Conservation (phyloP, 2,329 filamentous ascomycete genomes). For the Talaromyces amestolkiae region DNA sequence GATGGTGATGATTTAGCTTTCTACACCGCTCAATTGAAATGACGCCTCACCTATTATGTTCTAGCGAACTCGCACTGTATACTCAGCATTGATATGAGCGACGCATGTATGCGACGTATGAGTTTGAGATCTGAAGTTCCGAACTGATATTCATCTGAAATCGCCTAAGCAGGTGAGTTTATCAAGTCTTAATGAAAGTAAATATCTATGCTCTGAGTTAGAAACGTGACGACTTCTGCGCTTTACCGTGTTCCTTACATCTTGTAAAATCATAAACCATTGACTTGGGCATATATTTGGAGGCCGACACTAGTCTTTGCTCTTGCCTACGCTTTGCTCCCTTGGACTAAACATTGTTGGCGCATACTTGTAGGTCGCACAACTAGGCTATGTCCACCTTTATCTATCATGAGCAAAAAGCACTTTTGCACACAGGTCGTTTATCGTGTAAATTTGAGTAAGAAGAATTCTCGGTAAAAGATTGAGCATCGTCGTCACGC, state of each 20-base stretch:
- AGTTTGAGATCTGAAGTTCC: background rate
- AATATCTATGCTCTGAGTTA: background rate
- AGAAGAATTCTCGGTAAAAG: background rate
- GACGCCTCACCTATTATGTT: background rate
- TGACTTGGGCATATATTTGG: background rate
- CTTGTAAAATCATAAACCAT: background rate
- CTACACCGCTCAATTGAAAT: slow-evolving; percentile 13
- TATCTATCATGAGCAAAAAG: background rate
- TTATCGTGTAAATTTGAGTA: too few relatives aligned
- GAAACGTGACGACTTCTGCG: background rate
- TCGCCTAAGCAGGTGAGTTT: background rate
- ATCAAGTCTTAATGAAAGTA: background rate
- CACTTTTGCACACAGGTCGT: too few relatives aligned
- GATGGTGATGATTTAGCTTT: background rate
- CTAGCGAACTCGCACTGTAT: background rate
- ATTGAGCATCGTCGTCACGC: background rate
- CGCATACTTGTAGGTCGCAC: background rate
- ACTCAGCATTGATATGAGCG: background rate
- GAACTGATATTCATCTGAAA: background rate
- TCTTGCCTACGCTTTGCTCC: background rate
- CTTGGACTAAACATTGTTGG: background rate
- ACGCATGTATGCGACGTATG: too few relatives aligned
- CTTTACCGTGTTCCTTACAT: background rate
- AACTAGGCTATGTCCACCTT: background rate
- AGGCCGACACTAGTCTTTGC: background rate